Evolutionary conservation across 2,329 filamentous ascomycete genomes (phyloP), one percentile per base, ranked within the genome.

Genomic region (Calycina herbarum): DNA sequence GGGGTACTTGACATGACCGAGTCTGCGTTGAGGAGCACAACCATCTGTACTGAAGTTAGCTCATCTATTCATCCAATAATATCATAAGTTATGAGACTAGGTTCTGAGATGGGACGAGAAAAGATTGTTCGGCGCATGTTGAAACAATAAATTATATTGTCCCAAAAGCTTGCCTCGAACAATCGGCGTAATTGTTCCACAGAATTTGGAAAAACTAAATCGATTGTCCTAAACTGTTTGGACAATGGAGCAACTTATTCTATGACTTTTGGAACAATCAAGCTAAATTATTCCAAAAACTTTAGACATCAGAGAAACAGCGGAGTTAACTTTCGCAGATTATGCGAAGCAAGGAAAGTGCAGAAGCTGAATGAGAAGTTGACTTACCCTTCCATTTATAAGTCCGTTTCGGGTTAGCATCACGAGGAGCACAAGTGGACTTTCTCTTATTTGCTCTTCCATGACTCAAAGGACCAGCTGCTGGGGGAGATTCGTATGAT

Each of bases 1-100:
- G 13, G 42, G 60, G 35, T 62, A 62, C 48, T 62, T 62, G 60
- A 57, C 60, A 40, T 62, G 60, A 40, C 60, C 60, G 17, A 62
- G 17, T 24, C 60, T 45, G 10, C 60, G 24, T 31, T 57, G 27
- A 13, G 60, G 60, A 8, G 60, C 60, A 27, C 35, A 20, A 29
- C 60, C 60, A 35, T 40, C 48, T 40, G 31, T 24, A 54, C 3
- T 20, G 5, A 20, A 54, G 38, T 54, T 27, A 13, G 17, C 17
- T 45, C 17, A 45, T 17, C 6, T 54, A 54, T 13, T 54, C 24
- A 5, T 54, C 10, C 20, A 54, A 54, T 13, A 27, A 11, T 13
- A 24, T 13, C 13, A 27, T 54, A n/a, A 27, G 48, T 13, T 13
- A 2, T 40, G 38, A 2, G 2, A 40, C 3, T 1, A 40, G 20